Conservation (phyloP, 2,329 filamentous ascomycete genomes). For the Nannizziopsis barbatae region DNA sequence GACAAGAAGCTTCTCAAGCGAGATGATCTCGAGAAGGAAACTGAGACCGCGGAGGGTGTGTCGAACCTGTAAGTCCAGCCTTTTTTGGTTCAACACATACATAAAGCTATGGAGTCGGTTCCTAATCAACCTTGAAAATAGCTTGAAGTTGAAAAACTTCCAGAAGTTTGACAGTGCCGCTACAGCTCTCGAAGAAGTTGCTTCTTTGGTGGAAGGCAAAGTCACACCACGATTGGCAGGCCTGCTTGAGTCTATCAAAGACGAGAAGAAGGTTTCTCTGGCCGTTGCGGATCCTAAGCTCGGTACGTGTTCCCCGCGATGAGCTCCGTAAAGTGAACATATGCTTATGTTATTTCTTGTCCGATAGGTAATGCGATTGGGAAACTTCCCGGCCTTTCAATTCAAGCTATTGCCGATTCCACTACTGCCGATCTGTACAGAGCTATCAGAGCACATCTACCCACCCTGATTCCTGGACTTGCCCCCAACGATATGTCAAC, state of each 20-base stretch:
- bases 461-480: slow-evolving; percentile 81
- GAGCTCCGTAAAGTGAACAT: neutral
- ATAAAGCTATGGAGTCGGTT: neutral
- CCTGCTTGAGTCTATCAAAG: slow-evolving; percentile 80
- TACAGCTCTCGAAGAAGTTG: slow-evolving; percentile 79
- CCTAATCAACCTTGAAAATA: slow-evolving; percentile 27
- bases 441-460: slow-evolving; percentile 81
- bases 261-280: slow-evolving; percentile 93
- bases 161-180: slow-evolving; percentile 93
- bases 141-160: slow-evolving; percentile 92
- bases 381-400: slow-evolving; percentile 77
- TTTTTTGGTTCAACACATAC: neutral
- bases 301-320: slow-evolving; percentile 31
- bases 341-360: neutral
- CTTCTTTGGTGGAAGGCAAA: slow-evolving; percentile 82
- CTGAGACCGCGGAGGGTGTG: slow-evolving; percentile 70
- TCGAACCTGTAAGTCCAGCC: slow-evolving; percentile 61
- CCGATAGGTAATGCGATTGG: slow-evolving; percentile 64
- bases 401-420: slow-evolving; percentile 72
- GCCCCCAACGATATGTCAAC: slow-evolving; percentile 76
- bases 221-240: slow-evolving; percentile 75
- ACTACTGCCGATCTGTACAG: slow-evolving; percentile 82
- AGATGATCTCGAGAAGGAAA: slow-evolving; percentile 63
- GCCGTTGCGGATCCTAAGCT: slow-evolving; percentile 91
- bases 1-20: slow-evolving; percentile 96